Evolutionary conservation across 1,139 yeast species (phyloP).

Genomic region (Magnusiomyces tetraspermus): DNA sequence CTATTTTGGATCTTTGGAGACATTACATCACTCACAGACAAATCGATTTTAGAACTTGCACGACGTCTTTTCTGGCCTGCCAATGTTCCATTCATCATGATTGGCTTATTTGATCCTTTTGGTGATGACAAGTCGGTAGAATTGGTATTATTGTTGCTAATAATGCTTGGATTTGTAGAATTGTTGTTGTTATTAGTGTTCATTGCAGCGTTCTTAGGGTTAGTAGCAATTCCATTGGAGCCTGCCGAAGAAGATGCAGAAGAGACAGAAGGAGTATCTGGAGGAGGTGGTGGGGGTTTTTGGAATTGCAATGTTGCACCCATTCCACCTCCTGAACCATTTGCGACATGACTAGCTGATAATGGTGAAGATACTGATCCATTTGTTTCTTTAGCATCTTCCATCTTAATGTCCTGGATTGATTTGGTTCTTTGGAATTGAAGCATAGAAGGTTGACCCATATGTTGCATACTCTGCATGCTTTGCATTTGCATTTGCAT

Average conservation of each 20-base stretch:
- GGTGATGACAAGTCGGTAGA: neutral
- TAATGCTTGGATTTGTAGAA: neutral
- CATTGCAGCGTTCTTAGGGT: neutral
- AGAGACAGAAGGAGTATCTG: slow-evolving; percentile 4
- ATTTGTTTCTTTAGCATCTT: neutral
- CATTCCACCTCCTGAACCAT: neutral
- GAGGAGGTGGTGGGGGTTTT: neutral
- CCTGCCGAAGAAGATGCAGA: neutral
- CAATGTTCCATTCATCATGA: neutral
- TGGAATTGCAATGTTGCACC: neutral
- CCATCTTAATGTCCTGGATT: slow-evolving; percentile 1
- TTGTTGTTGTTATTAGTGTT: neutral
- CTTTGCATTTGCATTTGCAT: slow-evolving; percentile 8
- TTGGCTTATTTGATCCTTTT: neutral
- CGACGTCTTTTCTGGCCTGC: neutral
- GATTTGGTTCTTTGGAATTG: slow-evolving; percentile 1
- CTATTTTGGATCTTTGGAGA: neutral
- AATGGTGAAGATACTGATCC: neutral
- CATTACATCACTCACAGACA: neutral
- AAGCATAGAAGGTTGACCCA: neutral
- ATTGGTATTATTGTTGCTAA: neutral
- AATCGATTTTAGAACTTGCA: neutral
- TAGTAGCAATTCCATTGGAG: neutral
- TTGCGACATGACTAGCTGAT: neutral
- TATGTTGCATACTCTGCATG: neutral